Evolutionary conservation across 2,329 filamentous ascomycete genomes (phyloP).

Genomic region (Paecilomyces variotii): DNA sequence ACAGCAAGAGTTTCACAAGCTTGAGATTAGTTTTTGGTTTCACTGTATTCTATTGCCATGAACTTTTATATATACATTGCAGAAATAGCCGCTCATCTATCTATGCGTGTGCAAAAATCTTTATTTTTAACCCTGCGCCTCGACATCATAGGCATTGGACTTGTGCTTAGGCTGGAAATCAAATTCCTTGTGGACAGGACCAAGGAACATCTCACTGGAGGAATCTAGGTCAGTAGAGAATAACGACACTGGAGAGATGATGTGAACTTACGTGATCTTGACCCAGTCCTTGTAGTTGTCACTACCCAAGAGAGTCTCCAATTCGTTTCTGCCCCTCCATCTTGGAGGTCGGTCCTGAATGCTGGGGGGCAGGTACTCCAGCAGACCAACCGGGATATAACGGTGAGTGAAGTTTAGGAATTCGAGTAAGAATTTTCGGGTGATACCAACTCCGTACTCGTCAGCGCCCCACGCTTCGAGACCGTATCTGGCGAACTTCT

Average conservation of each 20-base stretch:
- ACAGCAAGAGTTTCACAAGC: background rate
- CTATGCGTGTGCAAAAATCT: background rate
- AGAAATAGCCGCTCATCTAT: background rate
- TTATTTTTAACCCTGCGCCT: conserved; percentile 57
- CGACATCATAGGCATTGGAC: conserved; percentile 80
- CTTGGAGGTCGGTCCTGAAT: conserved; percentile 84
- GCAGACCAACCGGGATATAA: conserved; percentile 80
- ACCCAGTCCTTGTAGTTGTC: conserved; percentile 96
- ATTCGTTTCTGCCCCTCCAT: conserved; percentile 74
- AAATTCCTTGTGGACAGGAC: conserved; percentile 82
- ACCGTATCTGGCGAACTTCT: conserved; percentile 84
- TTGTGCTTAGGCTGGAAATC: conserved; percentile 97
- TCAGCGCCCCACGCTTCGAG: conserved; percentile 94
- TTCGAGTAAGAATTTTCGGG: conserved; percentile 84
- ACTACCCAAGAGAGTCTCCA: conserved; percentile 89
- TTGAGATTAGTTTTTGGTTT: background rate
- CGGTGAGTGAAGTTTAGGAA: conserved; percentile 91
- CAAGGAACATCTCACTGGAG: conserved; percentile 89
- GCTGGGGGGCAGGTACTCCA: conserved; percentile 80
- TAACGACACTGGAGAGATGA: conserved; percentile 4
- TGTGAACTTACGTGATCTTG: conserved; percentile 73
- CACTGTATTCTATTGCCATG: background rate
- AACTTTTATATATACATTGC: background rate
- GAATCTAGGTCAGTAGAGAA: conserved; percentile 4
- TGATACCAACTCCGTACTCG: conserved; percentile 85